These are phyloP conservation scores for Trichoderma sp. DNA, from an alignment of 2,329 filamentous ascomycete genomes.

Conservation along the genomic window DNA sequence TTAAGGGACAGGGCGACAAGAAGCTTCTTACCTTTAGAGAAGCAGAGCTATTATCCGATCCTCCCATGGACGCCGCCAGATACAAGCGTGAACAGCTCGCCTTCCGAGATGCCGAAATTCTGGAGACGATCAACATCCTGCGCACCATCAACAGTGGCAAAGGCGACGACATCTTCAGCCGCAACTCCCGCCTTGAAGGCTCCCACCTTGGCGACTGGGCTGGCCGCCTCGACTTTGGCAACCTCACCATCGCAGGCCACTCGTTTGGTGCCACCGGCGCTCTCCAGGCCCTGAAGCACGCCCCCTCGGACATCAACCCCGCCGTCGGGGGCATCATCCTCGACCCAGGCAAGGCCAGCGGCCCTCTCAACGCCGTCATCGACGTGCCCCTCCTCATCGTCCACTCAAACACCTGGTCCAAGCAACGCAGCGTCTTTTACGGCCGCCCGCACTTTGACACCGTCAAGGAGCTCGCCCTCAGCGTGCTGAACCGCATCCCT, in stretches of 20 bases:
- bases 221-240: conserved; percentile 53
- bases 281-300: conserved; percentile 58
- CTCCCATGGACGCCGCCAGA: conserved; percentile 37
- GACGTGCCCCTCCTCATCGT: conserved; percentile 60
- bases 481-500: conserved; percentile 46
- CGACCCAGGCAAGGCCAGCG: conserved; percentile 66
- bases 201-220: conserved; percentile 51
- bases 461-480: conserved; percentile 56
- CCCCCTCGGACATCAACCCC: conserved; percentile 33
- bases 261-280: conserved; percentile 67
- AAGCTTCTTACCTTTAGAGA: conserved; percentile 39
- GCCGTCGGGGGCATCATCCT: conserved; percentile 62
- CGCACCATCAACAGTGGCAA: conserved; percentile 42
- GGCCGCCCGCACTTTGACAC: conserved; percentile 65
- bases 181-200: conserved; percentile 52
- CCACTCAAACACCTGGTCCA: conserved; percentile 66
- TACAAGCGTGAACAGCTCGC: conserved; percentile 51
- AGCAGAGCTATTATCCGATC: conserved; percentile 35
- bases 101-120: conserved; percentile 53
- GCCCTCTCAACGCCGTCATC: conserved; percentile 61
- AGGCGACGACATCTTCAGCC: conserved; percentile 36
- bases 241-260: conserved; percentile 61
- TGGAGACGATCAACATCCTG: conserved; percentile 46
- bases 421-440: conserved; percentile 56
- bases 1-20: conserved; percentile 33